Conservation (phyloP, 192 early-diverging fungal species). For the Pilaira anomala region DNA sequence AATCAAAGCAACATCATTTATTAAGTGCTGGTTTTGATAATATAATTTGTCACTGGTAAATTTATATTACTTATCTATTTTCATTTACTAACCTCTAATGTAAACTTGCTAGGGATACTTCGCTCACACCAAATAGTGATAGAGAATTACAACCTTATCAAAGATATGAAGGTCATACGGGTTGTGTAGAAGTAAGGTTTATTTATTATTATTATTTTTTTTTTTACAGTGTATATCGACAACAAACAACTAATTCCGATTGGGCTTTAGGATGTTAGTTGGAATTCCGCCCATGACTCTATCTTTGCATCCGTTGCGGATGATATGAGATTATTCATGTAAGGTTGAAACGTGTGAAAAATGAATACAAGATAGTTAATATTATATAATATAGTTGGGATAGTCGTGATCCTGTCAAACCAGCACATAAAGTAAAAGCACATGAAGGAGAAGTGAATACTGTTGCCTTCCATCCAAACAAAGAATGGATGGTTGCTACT, state of each 20-base stretch:
- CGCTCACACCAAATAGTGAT: constrained; percentile 66
- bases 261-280: constrained; percentile 78
- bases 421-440: constrained; percentile 75
- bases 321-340: constrained; percentile 90
- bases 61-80: background rate
- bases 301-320: constrained; percentile 97
- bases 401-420: constrained; percentile 68
- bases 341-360: constrained; percentile 11
- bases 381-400: constrained; percentile 73
- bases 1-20: constrained; percentile 65
- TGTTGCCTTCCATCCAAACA: constrained; percentile 89
- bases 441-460: constrained; percentile 95
- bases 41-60: constrained; percentile 80
- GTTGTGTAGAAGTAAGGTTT: constrained; percentile 83
- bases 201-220: background rate
- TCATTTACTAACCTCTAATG: background rate
- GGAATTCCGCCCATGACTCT: constrained; percentile 79
- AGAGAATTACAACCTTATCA: constrained; percentile 70
- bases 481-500: constrained; percentile 87
- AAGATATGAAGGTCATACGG: constrained; percentile 82
- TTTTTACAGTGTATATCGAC: too few relatives aligned
- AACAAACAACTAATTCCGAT: background rate
- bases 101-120: constrained; percentile 67
- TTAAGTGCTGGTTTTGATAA: constrained; percentile 91
- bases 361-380: background rate